phyloP scores from a whole-genome alignment of 148 eudicot genomes.

The Polygonum aviculare region DNA sequence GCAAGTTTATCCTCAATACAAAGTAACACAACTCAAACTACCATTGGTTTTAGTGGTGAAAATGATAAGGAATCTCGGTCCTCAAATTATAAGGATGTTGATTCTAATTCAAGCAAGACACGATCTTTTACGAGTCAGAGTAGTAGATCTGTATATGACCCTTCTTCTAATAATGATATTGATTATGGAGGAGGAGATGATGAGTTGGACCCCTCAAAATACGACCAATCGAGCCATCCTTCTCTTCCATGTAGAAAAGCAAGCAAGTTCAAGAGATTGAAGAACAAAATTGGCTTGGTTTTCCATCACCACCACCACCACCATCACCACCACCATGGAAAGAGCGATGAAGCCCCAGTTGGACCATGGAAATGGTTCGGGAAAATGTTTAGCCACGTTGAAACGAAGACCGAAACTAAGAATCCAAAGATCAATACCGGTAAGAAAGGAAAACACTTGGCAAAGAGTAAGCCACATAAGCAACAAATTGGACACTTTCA shows the following conservation, averaged over 20 bases:
- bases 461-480: conserved; percentile 23
- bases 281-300: conserved; percentile 50
- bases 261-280: conserved; percentile 38
- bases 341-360: conserved; percentile 9
- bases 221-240: conserved; percentile 2
- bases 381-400: conserved; percentile 19
- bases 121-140: conserved; percentile 1
- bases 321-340: conserved; percentile 46
- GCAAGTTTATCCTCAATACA: conserved; percentile 6
- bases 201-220: conserved; percentile 4
- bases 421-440: conserved; percentile 19
- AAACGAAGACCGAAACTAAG: conserved; percentile 18
- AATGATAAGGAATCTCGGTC: conserved; percentile 15
- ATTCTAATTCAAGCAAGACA: conserved; percentile 16
- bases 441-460: conserved; percentile 24
- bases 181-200: conserved; percentile 12
- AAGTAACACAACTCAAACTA: conserved; percentile 11
- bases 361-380: conserved; percentile 27
- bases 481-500: conserved; percentile 32
- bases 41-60: conserved; percentile 13
- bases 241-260: conserved; percentile 9
- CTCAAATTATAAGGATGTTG: background rate
- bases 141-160: conserved; percentile 10
- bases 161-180: conserved; percentile 12
- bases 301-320: conserved; percentile 75